Evolutionary conservation across 139 green algal species (phyloP).

Genomic region (Chlorella sp.): DNA sequence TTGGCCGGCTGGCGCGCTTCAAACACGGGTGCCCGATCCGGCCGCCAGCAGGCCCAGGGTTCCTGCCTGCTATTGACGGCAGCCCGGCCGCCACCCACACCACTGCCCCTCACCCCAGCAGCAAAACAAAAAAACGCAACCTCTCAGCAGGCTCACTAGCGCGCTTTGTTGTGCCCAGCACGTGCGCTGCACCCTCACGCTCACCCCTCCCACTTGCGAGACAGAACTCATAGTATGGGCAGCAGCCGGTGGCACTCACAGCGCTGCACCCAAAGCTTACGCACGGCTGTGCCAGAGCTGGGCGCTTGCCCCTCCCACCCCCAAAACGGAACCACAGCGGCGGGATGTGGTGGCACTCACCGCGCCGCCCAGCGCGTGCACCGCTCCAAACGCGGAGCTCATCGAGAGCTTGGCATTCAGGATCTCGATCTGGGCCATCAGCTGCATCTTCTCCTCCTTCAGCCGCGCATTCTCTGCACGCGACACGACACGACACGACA

Average conservation of each 20-base stretch:
- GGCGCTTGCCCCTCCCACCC: not conserved
- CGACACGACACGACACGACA: no score
- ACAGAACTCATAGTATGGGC: not conserved
- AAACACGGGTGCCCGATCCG: not conserved
- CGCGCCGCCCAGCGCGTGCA: constrained; percentile 11
- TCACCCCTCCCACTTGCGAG: not conserved
- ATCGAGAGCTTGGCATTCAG: constrained; percentile 49
- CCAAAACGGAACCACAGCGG: not conserved
- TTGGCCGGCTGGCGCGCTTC: not conserved
- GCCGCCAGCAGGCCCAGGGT: no score
- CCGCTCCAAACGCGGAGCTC: constrained; percentile 8
- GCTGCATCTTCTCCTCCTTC: constrained; percentile 37
- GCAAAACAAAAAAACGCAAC: no score
- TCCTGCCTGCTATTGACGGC: no score
- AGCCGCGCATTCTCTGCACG: constrained; percentile 32
- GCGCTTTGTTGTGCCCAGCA: no score
- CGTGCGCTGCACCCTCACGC: not conserved
- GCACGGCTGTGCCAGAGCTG: no score
- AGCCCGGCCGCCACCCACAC: no score
- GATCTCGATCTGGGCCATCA: constrained; percentile 45
- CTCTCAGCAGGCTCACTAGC: no score
- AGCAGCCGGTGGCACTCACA: not conserved
- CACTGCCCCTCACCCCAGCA: no score
- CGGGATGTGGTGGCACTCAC: not conserved
- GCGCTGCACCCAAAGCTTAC: no score